Evolutionary conservation across 2,329 filamentous ascomycete species (phyloP).

Genomic region (Conoideocrella luteorostrata): DNA sequence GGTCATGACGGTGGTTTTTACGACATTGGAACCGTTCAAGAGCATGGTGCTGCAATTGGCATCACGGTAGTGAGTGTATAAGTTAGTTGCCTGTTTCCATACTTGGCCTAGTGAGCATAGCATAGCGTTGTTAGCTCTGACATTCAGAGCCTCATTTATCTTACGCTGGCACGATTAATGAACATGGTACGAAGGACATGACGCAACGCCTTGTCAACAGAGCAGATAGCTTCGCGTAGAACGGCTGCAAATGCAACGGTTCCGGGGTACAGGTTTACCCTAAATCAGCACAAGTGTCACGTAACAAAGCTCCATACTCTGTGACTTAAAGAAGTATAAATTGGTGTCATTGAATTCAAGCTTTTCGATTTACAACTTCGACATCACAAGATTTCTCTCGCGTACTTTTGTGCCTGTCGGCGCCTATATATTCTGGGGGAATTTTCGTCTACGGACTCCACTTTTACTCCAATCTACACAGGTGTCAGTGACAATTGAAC

Average conservation of each 20-base stretch:
- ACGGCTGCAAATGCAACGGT: too few relatives aligned
- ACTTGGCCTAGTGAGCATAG: neutral
- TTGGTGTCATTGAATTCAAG: neutral
- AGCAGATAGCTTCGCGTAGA: too few relatives aligned
- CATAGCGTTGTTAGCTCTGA: neutral
- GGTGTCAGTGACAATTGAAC: neutral
- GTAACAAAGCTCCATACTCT: too few relatives aligned
- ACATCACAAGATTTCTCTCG: neutral
- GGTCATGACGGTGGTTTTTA: slow-evolving; percentile 48
- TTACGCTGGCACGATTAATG: neutral
- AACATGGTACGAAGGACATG: neutral
- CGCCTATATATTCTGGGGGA: neutral
- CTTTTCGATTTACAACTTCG: slow-evolving; percentile 1
- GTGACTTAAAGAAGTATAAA: neutral
- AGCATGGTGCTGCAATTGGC: slow-evolving; percentile 29
- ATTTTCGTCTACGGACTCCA: neutral
- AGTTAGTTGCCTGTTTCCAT: neutral
- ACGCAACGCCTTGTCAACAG: too few relatives aligned
- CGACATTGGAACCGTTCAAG: slow-evolving; percentile 40
- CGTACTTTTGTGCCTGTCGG: neutral
- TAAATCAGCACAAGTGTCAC: too few relatives aligned
- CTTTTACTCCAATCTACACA: slow-evolving; percentile 1
- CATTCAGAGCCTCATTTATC: neutral
- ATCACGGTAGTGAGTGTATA: slow-evolving; percentile 2
- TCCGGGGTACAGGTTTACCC: too few relatives aligned